Base-by-base conservation (phyloP, 805 yeast genomes). In the Lipomyces spencermartinsiae region DNA sequence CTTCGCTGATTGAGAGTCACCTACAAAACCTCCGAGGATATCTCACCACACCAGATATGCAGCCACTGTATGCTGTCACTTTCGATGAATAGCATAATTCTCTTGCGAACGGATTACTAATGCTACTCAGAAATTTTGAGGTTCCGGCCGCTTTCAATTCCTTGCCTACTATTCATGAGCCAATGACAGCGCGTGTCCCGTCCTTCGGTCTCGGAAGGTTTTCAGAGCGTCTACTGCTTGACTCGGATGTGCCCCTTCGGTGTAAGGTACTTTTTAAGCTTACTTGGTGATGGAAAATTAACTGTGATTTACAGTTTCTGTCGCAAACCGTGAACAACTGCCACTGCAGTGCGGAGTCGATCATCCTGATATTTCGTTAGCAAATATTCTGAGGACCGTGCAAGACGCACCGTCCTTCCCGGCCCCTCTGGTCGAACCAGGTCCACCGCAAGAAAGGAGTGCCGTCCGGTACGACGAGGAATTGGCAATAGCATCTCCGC, bases 171-270 rank as follows among this genome's bases (percentile, higher is more conserved):
- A 46, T 22, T 16, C 61, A 66, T 6, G 39, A 46, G 39, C 22
- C 55, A 9, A 49, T 62, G 43, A 51, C 58, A 9, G 61, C 35
- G 8, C 35, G 29, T 3, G 9, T 39, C 19, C 34, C 4, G 29
- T 19, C 35, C n/a, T 54, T 62, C 34, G 65, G 65, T 7, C 58
- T 65, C 33, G 29, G 39, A 9, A 59, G 61, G 34, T 68, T 68
- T 34, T 29, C 69, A 14, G 65, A 61, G 33, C 61, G 62, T 6
- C 63, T 68, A n/a, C 43, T 65, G 9, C 14, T 46, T 2, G 31
- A 61, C 7, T 58, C 71, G 2, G 71, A 64, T 29, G 69, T 67
- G 14, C 63, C 65, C 6, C 65, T 61, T 31, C 49, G 58, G 31
- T 62, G 71, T 65, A 19, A 33, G 68, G 34, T 12, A 10, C 29